These are phyloP conservation scores for Leucaena leucocephala DNA, from an alignment of 306 rosid species.

Conservation along the genomic window DNA sequence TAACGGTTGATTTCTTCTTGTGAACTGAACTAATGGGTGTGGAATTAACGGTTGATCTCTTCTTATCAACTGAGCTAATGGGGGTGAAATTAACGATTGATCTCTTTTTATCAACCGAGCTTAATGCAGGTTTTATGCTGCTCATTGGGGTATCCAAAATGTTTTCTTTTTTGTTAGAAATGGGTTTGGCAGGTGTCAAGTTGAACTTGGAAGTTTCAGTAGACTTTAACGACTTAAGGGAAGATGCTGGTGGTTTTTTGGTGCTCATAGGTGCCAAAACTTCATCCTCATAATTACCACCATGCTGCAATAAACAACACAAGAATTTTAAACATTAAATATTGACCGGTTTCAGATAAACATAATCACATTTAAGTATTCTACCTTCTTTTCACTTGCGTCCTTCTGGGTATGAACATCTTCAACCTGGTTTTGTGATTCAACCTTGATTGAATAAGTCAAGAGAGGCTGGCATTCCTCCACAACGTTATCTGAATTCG, in stretches of 20 bases:
- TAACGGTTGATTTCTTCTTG: slow-evolving; percentile 62
- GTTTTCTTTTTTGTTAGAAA: slow-evolving; percentile 43
- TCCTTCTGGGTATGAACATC: slow-evolving; percentile 42
- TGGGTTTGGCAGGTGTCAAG: slow-evolving; percentile 58
- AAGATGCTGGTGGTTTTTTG: slow-evolving; percentile 59
- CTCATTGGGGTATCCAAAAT: slow-evolving; percentile 57
- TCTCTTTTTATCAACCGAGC: slow-evolving; percentile 37
- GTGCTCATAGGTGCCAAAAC: slow-evolving; percentile 41
- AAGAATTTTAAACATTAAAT: neutral
- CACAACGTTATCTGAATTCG: slow-evolving; percentile 33
- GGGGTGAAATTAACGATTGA: neutral
- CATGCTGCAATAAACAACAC: slow-evolving; percentile 41
- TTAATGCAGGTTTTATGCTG: slow-evolving; percentile 44
- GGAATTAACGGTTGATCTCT: slow-evolving; percentile 14
- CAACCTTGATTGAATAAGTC: slow-evolving; percentile 46
- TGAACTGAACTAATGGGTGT: slow-evolving; percentile 41
- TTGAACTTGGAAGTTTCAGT: slow-evolving; percentile 51
- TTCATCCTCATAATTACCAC: slow-evolving; percentile 42
- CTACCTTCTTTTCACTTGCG: slow-evolving; percentile 47
- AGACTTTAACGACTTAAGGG: slow-evolving; percentile 43
- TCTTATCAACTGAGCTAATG: slow-evolving; percentile 48
- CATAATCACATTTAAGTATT: slow-evolving; percentile 30
- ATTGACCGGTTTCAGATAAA: neutral
- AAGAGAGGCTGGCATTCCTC: slow-evolving; percentile 37
- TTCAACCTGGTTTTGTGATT: slow-evolving; percentile 41